A percentile compares a stretch with the other conserved stretches of the same genome.
phyloP scores from a whole-genome alignment of 441 rosid genomes.

The Mallotus japonicus region DNA sequence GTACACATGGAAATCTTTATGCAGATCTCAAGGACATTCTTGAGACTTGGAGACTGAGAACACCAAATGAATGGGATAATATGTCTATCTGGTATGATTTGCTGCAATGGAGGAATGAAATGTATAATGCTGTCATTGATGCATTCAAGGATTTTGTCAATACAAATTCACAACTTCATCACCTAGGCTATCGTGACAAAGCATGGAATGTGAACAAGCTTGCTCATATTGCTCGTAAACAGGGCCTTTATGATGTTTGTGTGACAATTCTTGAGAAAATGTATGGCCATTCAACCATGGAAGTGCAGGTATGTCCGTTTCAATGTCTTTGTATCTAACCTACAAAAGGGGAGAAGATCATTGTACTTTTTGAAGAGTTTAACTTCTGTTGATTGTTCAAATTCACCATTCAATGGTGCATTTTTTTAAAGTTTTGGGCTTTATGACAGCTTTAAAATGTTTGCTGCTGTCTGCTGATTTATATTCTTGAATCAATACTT shows the following conservation, averaged over 20 bases:
- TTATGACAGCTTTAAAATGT: neutral
- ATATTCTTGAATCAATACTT: neutral
- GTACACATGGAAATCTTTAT: constrained; percentile 73
- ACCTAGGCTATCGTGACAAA: constrained; percentile 97
- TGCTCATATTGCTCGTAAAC: constrained; percentile 94
- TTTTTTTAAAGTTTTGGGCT: neutral
- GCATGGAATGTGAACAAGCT: constrained; percentile 99
- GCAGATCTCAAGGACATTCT: constrained; percentile 97
- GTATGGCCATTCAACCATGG: constrained; percentile 99
- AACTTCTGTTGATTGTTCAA: neutral
- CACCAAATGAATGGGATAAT: constrained; percentile 97
- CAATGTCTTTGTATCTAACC: constrained; percentile 2
- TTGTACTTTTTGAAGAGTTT: no score
- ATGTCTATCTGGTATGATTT: constrained; percentile 97
- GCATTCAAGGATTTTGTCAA: constrained; percentile 80
- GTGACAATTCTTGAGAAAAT: constrained; percentile 89
- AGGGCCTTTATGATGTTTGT: constrained; percentile 94
- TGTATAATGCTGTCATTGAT: constrained; percentile 86
- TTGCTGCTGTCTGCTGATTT: neutral
- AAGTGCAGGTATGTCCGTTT: constrained; percentile 73
- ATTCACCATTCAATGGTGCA: neutral
- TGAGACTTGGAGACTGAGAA: constrained; percentile 96
- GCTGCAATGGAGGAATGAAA: constrained; percentile 99
- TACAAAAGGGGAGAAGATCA: neutral
- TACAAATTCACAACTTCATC: constrained; percentile 85